Evolutionary conservation across 805 yeast species (phyloP), one percentile per base, ranked within the genome.

Genomic region (Metschnikowia vanudenii): DNA sequence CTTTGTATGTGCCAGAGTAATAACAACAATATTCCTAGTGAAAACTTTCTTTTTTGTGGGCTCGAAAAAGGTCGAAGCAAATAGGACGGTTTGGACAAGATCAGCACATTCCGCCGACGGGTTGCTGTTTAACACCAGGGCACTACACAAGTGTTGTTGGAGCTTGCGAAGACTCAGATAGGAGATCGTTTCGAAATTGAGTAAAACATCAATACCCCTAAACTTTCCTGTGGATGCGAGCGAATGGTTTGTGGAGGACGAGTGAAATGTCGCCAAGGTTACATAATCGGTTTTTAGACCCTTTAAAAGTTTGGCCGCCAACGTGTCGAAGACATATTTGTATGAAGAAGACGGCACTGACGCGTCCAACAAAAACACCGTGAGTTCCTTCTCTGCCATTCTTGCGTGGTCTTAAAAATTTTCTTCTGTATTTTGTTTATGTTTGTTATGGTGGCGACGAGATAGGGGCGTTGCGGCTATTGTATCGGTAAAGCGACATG

Each of bases 361-460:
- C 12, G 74, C 63, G 57, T 82, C 88, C 13, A 79, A 69, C 9
- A 81, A 67, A 52, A 75, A 79, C 1, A 68, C 63, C 0, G 81
- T 76, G 28, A 65, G 64, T 43, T 71, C 76, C 55, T 73, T 56
- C 16, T 61, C 67, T 2, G 69, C 67, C 69, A 64, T 66, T 8
- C 8, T 22, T 4, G 24, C 8, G 24, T 5, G 24, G 24, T 8
- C 8, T 8, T 22, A 22, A 4, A 22, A 22, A 5, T 22, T 22
- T 22, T 22, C 8, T 22, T 8, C 8, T 22, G 24, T 8, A 5
- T 22, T 22, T 22, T 22, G 24, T 22, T n/a, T n/a, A n/a, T n/a
- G n/a, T n/a, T n/a, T n/a, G n/a, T 22, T 4, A 22, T 22, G 24
- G 8, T 22, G 24, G 8, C 4, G 12, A 13, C 4, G 11, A 29